Conservation (phyloP, 1,284 basidiomycete species). For the Ustilago shanxiensis region DNA sequence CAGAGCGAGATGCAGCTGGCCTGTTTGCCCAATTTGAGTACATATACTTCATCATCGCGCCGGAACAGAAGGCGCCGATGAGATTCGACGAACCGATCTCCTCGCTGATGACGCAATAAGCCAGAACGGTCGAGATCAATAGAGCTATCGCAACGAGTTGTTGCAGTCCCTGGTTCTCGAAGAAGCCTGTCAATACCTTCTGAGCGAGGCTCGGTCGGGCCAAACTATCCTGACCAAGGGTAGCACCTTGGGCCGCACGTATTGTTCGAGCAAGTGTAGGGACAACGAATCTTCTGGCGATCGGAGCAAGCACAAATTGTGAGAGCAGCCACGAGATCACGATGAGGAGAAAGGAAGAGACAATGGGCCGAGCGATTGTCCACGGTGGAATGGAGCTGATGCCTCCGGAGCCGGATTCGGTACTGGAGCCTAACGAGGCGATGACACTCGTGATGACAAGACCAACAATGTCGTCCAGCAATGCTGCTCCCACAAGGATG, state of each 20-base stretch:
- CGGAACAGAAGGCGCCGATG: conserved; percentile 73
- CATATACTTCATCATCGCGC: conserved; percentile 50
- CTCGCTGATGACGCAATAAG: conserved; percentile 28
- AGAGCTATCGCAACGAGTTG: conserved; percentile 14
- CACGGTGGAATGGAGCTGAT: conserved; percentile 58
- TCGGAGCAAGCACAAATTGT: conserved; percentile 11
- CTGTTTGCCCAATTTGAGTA: conserved; percentile 1
- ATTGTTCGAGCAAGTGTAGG: conserved; percentile 19
- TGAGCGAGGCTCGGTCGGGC: too few relatives aligned
- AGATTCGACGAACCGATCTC: conserved; percentile 71
- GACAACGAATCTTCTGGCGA: conserved; percentile 19
- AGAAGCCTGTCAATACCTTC: background rate
- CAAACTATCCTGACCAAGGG: background rate
- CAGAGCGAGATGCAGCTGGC: background rate
- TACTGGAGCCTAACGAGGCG: conserved; percentile 67
- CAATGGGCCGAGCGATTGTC: conserved; percentile 72
- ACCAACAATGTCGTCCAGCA: conserved; percentile 75
- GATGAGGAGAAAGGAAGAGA: conserved; percentile 71
- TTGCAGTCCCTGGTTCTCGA: conserved; percentile 3
- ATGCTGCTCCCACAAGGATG: conserved; percentile 74
- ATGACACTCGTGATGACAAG: conserved; percentile 74
- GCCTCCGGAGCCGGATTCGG: background rate
- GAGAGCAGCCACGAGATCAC: conserved; percentile 47
- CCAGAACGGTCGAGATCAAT: conserved; percentile 13
- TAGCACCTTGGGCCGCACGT: background rate